Conservation (phyloP, 2,329 filamentous ascomycete genomes). For the Amphichorda felina region DNA sequence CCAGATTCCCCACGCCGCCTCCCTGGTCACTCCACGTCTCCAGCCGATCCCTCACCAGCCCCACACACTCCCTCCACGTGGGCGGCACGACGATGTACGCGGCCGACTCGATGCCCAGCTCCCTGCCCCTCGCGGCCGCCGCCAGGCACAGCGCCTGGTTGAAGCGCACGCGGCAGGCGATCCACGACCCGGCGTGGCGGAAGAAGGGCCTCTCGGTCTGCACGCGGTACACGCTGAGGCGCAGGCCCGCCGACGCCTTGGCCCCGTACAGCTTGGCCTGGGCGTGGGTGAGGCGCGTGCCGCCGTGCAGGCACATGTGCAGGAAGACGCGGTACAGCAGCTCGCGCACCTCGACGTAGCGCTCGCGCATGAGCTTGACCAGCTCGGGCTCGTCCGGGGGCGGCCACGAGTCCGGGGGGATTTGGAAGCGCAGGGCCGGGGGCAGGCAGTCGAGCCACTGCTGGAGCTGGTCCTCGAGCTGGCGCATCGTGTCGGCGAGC, state of each 20-base stretch:
- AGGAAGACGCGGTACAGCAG: conserved; percentile 7
- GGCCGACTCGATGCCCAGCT: conserved; percentile 5
- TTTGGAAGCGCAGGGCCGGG: conserved; percentile 50
- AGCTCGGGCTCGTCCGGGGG: conserved; percentile 6
- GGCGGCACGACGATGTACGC: conserved; percentile 5
- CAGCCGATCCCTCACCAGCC: conserved; percentile 5
- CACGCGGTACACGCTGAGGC: conserved; percentile 7
- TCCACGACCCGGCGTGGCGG: conserved; percentile 7
- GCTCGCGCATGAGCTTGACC: conserved; percentile 8
- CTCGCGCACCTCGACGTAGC: conserved; percentile 8
- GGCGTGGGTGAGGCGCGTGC: conserved; percentile 5
- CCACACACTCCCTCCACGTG: conserved; percentile 7
- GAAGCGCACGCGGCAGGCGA: conserved; percentile 7
- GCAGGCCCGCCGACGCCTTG: conserved; percentile 5
- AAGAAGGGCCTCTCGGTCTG: conserved; percentile 7
- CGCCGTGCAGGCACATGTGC: conserved; percentile 7
- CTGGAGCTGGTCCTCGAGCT: conserved; percentile 61
- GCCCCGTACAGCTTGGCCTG: conserved; percentile 6
- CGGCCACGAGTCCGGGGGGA: conserved; percentile 6
- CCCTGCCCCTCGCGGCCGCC: conserved; percentile 6
- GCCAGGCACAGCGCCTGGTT: conserved; percentile 7
- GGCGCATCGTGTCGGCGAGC: conserved; percentile 51
- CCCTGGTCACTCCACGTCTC: conserved; percentile 8
- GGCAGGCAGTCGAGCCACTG: conserved; percentile 72
- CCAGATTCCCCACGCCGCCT: conserved; percentile 5